A percentile compares a stretch with the other conserved stretches of the same genome.
Conservation (phyloP, 768 basidiomycete genomes). For the Tubosaeta sp. region DNA sequence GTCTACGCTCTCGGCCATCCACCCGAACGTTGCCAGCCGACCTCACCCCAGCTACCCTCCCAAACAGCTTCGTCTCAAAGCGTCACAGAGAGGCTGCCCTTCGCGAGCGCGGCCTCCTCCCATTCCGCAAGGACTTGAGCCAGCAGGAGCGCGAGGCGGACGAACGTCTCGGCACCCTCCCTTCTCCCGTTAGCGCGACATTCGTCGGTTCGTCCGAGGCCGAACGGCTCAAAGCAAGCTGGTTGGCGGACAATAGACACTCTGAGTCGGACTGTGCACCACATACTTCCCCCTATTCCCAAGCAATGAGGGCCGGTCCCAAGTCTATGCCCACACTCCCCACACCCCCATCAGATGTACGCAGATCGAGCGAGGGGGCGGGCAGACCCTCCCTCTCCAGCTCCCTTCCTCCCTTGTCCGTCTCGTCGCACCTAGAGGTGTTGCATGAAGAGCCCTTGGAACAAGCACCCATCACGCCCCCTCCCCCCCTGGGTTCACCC, state of each 20-base stretch:
- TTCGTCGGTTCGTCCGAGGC: constrained; percentile 39
- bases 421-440: constrained; percentile 24
- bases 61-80: constrained; percentile 22
- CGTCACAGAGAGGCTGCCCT: constrained; percentile 46
- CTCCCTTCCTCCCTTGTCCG: constrained; percentile 21
- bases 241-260: constrained; percentile 41
- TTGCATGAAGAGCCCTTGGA: constrained; percentile 28
- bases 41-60: constrained; percentile 14
- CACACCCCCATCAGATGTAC: constrained; percentile 2
- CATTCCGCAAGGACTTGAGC: constrained; percentile 38
- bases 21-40: constrained; percentile 8
- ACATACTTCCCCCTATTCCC: constrained; percentile 1
- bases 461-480: constrained; percentile 14
- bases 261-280: constrained; percentile 19
- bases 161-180: constrained; percentile 37
- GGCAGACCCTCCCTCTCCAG: constrained; percentile 23
- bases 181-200: constrained; percentile 22
- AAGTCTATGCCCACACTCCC: neutral
- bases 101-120: constrained; percentile 55
- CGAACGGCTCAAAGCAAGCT: constrained; percentile 48
- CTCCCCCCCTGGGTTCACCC: neutral
- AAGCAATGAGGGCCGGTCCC: neutral
- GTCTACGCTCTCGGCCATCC: constrained; percentile 10
- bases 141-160: constrained; percentile 39
- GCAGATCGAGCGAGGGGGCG: constrained; percentile 9